Evolutionary conservation across 2,329 filamentous ascomycete genomes (phyloP), one percentile per base, ranked within the genome.

Genomic region (Ceratocystis diversiconidia): DNA sequence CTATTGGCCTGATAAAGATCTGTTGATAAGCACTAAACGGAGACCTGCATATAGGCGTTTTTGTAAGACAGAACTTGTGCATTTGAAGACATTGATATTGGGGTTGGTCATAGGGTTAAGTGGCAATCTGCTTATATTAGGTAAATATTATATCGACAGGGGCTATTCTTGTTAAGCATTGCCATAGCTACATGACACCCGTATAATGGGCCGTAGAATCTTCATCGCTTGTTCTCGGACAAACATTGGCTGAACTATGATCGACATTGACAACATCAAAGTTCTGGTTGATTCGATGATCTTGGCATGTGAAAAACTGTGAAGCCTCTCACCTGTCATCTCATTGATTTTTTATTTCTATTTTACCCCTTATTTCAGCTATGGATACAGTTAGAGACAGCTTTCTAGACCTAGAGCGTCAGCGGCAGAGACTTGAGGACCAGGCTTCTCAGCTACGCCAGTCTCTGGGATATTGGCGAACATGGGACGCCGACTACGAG

Each of bases 401-500:
- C 64, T 80, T 91, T 62, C 77, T 83, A 57, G 82, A 86, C 71
- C 81, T 95, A 52, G 90, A 95, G 74, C 82, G 82, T 68, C 89
- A 92, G 72, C 83, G 89, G 17, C 78, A 82, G 69, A 81, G 85
- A 68, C 85, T 97, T 6, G 89, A 96, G 74, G 82, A 85, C 46
- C 90, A 87, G 69, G 82, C 95, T 60, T 68, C 69, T 32, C 71
- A 90, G 73, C 82, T 97, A 22, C 84, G 84, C 65, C 84, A 87
- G 71, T 86, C 88, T 5, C 80, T 97, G 64, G 85, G 85, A 68
- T 87, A 95, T 76, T 99, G 92, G 92, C 88, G 89, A 69, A 86
- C 86, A 65, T 95, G 89, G 83, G 92, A 95, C 73, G 85, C 88
- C 61, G 92, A 97, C 74, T 97, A 97, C 74, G 90, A 96, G 73